Evolutionary conservation across 2,329 filamentous ascomycete species (phyloP), one percentile per base, ranked within the genome.

Genomic region (Fusarium sp.): DNA sequence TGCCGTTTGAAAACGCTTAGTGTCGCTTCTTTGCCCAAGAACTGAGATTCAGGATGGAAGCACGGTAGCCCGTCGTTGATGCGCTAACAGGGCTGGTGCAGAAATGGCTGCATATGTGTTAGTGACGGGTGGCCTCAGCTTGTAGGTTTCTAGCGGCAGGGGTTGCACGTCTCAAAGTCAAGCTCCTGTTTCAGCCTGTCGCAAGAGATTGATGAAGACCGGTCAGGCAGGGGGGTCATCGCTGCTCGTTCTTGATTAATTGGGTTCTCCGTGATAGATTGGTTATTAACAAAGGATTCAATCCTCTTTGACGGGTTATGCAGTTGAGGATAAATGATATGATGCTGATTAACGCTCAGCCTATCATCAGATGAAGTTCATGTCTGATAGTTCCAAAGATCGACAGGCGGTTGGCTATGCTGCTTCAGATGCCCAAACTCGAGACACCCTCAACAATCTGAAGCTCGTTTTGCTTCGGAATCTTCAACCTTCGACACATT

Each of bases 121-220:
- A 74, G 57, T 59, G 51, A 44, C 33, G 52, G 47, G 26, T 42
- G 45, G 55, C 62, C 47, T 61, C 42, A 47, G 51, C 28, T 48
- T 52, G 67, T 54, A 55, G 45, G 49, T 57, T 31, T 57, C 20
- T 36, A 52, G 35, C 22, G 44, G 58, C 63, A 72, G 44, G 72
- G 71, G 63, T n/a, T 33, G n/a, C 66, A 66, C 49, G 68, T 73
- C 63, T 74, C 68, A 31, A 56, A 68, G 49, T 44, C 51, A 39
- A 56, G 52, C 63, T 74, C 63, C 68, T 75, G 72, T 74, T 74
- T 74, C 72, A 74, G 72, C 63, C 56, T 69, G 72, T 75, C 63
- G 72, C 68, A 71, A 59, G 65, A 63, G 38, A 52, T 60, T 49
- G 64, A 65, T 69, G 42, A 72, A 45, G 52, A 72, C 38, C 28